These are phyloP conservation scores for Cotoneaster glaucophyllus DNA, from an alignment of 306 rosid genomes.

Conservation along the genomic window DNA sequence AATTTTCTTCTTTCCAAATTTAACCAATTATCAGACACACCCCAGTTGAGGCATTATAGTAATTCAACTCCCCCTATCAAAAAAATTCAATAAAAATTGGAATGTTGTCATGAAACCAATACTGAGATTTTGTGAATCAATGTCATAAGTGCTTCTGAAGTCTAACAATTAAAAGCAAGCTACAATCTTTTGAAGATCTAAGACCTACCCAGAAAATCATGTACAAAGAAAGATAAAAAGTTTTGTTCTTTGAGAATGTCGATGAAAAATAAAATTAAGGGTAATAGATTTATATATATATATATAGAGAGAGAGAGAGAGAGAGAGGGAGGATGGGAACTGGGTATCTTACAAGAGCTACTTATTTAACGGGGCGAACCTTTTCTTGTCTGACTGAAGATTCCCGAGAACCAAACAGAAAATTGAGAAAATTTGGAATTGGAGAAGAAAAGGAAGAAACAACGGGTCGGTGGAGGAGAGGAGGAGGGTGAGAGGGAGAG, in stretches of 20 bases:
- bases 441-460: background rate
- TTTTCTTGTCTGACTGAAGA: conserved; percentile 8
- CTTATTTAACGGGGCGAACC: conserved; percentile 1
- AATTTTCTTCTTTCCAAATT: background rate
- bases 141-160: background rate
- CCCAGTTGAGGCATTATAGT: background rate
- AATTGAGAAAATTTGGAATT: background rate
- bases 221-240: background rate
- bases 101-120: background rate
- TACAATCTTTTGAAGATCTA: conserved; percentile 34
- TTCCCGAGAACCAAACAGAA: conserved; percentile 12
- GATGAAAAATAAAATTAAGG: conserved; percentile 2
- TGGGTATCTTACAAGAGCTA: conserved; percentile 5
- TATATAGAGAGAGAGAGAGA: too few species aligned
- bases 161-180: conserved; percentile 3
- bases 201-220: conserved; percentile 14
- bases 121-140: background rate
- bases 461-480: background rate
- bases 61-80: background rate
- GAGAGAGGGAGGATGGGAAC: background rate
- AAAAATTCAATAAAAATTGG: background rate
- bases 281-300: too few species aligned
- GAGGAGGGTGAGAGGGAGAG: background rate
- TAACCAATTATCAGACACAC: conserved; percentile 10
- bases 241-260: background rate